Evolutionary conservation across 176 grass and related monocot species (phyloP).

Genomic region (Miscanthus lutarioriparius): DNA sequence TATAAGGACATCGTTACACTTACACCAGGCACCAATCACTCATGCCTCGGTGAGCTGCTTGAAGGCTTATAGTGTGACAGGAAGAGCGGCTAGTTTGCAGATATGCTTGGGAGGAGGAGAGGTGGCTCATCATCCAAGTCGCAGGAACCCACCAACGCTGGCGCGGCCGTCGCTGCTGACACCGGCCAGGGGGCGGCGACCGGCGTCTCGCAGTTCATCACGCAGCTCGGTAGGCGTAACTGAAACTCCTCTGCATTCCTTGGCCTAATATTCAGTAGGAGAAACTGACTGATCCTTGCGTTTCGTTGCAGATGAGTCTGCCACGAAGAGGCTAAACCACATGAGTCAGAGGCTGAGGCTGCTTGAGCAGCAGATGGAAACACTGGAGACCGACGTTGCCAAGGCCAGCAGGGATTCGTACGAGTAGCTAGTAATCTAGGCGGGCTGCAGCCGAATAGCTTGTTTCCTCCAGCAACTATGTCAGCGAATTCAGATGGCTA

Average conservation of each 20-base stretch:
- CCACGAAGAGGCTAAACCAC: constrained; percentile 34
- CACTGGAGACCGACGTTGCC: constrained; percentile 40
- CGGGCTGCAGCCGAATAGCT: not conserved
- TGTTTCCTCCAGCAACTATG: not conserved
- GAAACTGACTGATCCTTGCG: not conserved
- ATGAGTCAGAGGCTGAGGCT: constrained; percentile 53
- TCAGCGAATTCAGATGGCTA: not conserved
- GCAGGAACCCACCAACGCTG: not conserved
- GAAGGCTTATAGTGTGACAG: not conserved
- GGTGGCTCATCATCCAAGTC: not conserved
- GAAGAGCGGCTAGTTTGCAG: not conserved
- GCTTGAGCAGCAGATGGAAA: constrained; percentile 62
- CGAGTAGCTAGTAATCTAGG: not conserved
- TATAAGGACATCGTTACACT: not conserved
- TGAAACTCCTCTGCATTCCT: not conserved
- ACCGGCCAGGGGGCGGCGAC: not conserved
- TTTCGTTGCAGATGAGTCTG: constrained; percentile 41
- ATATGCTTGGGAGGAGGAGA: constrained; percentile 19
- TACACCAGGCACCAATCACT: not conserved
- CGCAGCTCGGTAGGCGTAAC: constrained; percentile 34
- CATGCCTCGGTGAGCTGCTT: not conserved
- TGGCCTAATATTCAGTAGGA: not conserved
- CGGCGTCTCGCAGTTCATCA: constrained; percentile 35
- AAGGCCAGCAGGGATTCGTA: constrained; percentile 33
- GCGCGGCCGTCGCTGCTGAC: not conserved